A percentile compares a stretch with the other conserved stretches of the same genome.
phyloP scores from a whole-genome alignment of 2,329 filamentous ascomycete species.

The Sphaerulina vaccinii region DNA sequence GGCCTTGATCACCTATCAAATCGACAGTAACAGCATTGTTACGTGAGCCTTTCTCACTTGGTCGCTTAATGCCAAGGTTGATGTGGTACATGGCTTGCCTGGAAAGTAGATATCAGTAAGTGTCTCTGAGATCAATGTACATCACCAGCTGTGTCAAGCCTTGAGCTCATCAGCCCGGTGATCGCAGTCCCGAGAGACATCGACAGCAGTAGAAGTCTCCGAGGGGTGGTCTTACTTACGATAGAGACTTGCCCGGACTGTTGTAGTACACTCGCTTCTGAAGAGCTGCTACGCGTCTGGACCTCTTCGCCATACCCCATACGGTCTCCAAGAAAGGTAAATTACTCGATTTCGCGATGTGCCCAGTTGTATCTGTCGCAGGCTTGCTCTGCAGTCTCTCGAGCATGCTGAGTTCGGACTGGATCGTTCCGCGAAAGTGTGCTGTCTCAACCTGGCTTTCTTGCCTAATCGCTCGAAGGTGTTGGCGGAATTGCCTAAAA shows the following conservation, averaged over 20 bases:
- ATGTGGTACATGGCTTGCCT: slow-evolving; percentile 30
- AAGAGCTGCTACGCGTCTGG: slow-evolving; percentile 57
- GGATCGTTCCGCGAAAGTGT: slow-evolving; percentile 37
- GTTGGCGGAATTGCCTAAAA: slow-evolving; percentile 40
- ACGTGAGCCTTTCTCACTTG: slow-evolving; percentile 18
- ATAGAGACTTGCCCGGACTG: slow-evolving; percentile 25
- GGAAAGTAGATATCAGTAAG: too few relatives aligned
- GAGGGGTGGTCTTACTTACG: too few relatives aligned
- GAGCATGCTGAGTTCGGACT: slow-evolving; percentile 37
- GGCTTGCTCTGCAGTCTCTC: slow-evolving; percentile 32
- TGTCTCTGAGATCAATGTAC: too few relatives aligned
- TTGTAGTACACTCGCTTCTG: slow-evolving; percentile 54
- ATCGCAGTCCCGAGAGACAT: too few relatives aligned
- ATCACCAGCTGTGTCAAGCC: too few relatives aligned
- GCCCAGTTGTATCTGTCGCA: slow-evolving; percentile 37
- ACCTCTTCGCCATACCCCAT: slow-evolving; percentile 62
- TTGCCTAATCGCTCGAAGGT: slow-evolving; percentile 37
- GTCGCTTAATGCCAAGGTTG: slow-evolving; percentile 29
- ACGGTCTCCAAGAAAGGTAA: slow-evolving; percentile 63
- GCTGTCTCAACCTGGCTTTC: slow-evolving; percentile 39
- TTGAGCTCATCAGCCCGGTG: too few relatives aligned
- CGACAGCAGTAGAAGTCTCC: too few relatives aligned
- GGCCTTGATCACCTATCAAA: slow-evolving; percentile 61
- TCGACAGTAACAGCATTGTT: slow-evolving; percentile 53
- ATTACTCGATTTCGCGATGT: slow-evolving; percentile 64